A percentile compares a stretch with the other conserved stretches of the same genome.
Evolutionary conservation across 768 basidiomycete genomes (phyloP).

Genomic region (Tylopilus subfusipes): DNA sequence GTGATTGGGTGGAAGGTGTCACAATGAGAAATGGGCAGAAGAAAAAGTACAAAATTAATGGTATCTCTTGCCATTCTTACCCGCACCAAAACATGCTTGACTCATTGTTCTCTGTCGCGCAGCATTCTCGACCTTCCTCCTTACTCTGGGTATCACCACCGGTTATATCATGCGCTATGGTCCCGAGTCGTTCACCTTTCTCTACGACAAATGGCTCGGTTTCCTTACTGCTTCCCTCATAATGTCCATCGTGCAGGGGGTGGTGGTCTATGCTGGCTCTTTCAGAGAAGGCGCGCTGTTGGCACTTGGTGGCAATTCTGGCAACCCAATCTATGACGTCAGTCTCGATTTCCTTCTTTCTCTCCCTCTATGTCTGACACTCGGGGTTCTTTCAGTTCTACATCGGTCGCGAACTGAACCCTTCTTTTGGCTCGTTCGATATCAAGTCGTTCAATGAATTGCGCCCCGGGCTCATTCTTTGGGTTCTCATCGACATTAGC

Average conservation of each 20-base stretch:
- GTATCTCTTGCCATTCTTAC: conserved; percentile 40
- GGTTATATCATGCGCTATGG: conserved; percentile 75
- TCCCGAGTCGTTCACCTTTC: conserved; percentile 76
- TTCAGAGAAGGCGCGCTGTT: conserved; percentile 70
- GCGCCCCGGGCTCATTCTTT: conserved; percentile 73
- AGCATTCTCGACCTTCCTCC: conserved; percentile 88
- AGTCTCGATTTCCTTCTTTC: conserved; percentile 24
- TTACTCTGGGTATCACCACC: conserved; percentile 68
- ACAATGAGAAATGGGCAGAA: conserved; percentile 70
- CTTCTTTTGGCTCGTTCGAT: conserved; percentile 73
- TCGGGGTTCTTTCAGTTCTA: conserved; percentile 57
- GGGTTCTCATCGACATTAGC: conserved; percentile 86
- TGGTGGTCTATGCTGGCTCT: conserved; percentile 66
- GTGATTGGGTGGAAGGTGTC: conserved; percentile 67
- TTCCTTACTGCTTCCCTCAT: conserved; percentile 77
- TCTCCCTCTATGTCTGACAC: neutral
- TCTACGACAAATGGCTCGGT: conserved; percentile 91
- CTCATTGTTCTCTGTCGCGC: neutral
- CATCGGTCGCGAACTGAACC: conserved; percentile 94
- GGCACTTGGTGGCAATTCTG: conserved; percentile 90
- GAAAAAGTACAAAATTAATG: conserved; percentile 92
- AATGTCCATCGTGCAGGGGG: conserved; percentile 74
- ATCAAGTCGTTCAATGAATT: conserved; percentile 55
- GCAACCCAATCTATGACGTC: conserved; percentile 87
- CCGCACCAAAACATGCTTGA: neutral